These are phyloP conservation scores for Clarireedia hainanense DNA, from an alignment of 2,329 filamentous ascomycete species.

Conservation along the genomic window DNA sequence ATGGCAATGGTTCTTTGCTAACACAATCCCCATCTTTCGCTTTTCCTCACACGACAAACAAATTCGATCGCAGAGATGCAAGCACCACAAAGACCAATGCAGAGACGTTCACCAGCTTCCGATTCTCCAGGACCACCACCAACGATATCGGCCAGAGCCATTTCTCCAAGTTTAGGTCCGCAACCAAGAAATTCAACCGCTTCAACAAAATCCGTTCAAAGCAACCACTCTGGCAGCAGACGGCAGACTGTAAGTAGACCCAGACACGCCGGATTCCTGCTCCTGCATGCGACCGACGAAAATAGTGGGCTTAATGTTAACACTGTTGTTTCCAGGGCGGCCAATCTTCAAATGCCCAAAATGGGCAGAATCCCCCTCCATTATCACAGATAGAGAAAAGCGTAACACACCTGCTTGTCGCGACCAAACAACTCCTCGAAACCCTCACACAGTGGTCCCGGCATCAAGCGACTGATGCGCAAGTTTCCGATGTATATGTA, in stretches of 20 bases:
- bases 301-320: slow-evolving; percentile 4
- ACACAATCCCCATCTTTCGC: background rate
- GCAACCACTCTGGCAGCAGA: slow-evolving; percentile 41
- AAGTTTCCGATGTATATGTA: slow-evolving; percentile 97
- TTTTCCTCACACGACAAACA: background rate
- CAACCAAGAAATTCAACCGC: slow-evolving; percentile 58
- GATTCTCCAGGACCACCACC: slow-evolving; percentile 49
- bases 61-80: slow-evolving; percentile 37
- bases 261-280: background rate
- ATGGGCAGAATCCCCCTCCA: slow-evolving; percentile 22
- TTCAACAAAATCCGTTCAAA: slow-evolving; percentile 53
- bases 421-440: slow-evolving; percentile 95
- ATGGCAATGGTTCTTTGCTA: slow-evolving; percentile 11
- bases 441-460: slow-evolving; percentile 97
- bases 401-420: slow-evolving; percentile 93
- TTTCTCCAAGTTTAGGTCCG: slow-evolving; percentile 46
- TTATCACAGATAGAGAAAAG: slow-evolving; percentile 98
- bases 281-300: too few species aligned
- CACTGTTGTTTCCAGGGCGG: slow-evolving; percentile 11
- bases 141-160: slow-evolving; percentile 47
- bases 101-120: slow-evolving; percentile 55
- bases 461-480: slow-evolving; percentile 80
- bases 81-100: slow-evolving; percentile 46
- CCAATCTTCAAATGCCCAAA: slow-evolving; percentile 15
- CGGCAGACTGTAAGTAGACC: slow-evolving; percentile 46